These are phyloP conservation scores for Sporormia fimetaria DNA, from an alignment of 495 filamentous ascomycete genomes.

Conservation along the genomic window DNA sequence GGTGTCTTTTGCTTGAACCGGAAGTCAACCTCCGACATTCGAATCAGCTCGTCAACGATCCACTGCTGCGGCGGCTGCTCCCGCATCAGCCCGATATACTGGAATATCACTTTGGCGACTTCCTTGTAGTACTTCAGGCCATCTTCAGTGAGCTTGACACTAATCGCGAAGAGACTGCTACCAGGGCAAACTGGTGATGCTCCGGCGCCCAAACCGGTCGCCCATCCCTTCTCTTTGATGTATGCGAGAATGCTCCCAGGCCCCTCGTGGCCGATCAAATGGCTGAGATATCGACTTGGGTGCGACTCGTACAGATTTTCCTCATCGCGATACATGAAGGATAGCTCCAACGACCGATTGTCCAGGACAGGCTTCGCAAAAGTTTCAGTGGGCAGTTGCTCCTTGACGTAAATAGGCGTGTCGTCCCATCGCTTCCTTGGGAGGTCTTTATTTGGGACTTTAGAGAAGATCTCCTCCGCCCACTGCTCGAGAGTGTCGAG, in stretches of 20 bases:
- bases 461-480: conserved; percentile 78
- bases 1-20: conserved; percentile 86
- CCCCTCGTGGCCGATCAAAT: conserved; percentile 93
- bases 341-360: conserved; percentile 67
- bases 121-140: conserved; percentile 77
- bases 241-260: conserved; percentile 93
- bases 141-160: conserved; percentile 75
- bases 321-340: conserved; percentile 84
- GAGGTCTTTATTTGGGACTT: conserved; percentile 74
- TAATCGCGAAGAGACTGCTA: conserved; percentile 69
- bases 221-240: conserved; percentile 92
- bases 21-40: conserved; percentile 85
- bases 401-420: conserved; percentile 53
- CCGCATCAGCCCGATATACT: conserved; percentile 82
- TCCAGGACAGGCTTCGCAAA: conserved; percentile 98
- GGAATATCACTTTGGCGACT: conserved; percentile 77
- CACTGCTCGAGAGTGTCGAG: conserved; percentile 80
- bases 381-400: conserved; percentile 63
- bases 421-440: conserved; percentile 71
- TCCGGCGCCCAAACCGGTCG: conserved; percentile 74
- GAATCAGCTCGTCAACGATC: conserved; percentile 86
- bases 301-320: conserved; percentile 71
- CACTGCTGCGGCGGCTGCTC: conserved; percentile 75
- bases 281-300: conserved; percentile 80
- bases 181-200: conserved; percentile 68